Conservation (phyloP, 106 monocot genomes). For the Narthecium ossifragum region DNA sequence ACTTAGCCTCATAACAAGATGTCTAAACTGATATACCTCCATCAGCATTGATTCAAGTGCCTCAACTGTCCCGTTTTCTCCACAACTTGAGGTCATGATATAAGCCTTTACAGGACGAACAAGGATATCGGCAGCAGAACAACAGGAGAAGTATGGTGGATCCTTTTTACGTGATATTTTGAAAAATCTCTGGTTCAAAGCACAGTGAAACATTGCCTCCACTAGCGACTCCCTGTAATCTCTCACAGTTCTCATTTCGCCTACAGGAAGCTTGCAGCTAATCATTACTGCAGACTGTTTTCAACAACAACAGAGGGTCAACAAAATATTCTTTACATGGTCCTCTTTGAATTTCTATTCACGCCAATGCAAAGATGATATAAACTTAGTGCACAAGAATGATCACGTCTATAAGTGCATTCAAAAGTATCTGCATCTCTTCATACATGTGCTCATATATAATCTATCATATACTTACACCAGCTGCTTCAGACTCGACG, state of each 20-base stretch:
- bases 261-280: conserved; percentile 82
- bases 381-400: no score
- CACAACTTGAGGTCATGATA: conserved; percentile 93
- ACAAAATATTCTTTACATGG: no score
- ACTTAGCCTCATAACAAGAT: neutral
- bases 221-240: conserved; percentile 82
- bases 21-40: conserved; percentile 55
- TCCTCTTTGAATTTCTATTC: no score
- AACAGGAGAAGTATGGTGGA: conserved; percentile 95
- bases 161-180: conserved; percentile 91
- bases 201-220: conserved; percentile 99
- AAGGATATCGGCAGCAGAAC: conserved; percentile 72
- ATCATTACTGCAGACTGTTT: conserved; percentile 97
- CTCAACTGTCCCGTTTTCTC: conserved; percentile 71
- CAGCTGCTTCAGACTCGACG: conserved; percentile 98
- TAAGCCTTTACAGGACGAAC: conserved; percentile 91
- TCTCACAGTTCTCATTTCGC: conserved; percentile 81
- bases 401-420: no score
- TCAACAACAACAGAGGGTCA: no score
- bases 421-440: no score
- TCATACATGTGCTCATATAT: no score
- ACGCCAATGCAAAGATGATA: no score
- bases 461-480: no score
- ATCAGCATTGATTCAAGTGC: conserved; percentile 93
- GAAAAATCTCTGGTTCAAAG: conserved; percentile 92